phyloP scores from a whole-genome alignment of 331 rosid genomes.

The Erythrophleum ivorense region DNA sequence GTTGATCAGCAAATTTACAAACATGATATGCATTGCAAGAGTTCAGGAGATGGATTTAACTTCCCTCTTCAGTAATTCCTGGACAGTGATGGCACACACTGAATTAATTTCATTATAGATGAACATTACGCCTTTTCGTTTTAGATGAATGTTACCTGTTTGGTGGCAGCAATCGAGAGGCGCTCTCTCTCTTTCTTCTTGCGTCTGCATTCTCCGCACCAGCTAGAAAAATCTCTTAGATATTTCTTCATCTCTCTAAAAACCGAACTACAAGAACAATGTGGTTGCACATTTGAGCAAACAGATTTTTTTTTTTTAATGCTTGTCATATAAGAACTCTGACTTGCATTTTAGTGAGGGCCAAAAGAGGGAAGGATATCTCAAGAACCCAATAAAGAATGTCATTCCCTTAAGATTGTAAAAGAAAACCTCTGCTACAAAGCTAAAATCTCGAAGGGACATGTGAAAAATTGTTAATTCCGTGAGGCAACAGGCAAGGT shows the following conservation, averaged over 20 bases:
- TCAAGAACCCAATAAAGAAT: not conserved
- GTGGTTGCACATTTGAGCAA: not conserved
- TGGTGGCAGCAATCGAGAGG: slow-evolving; percentile 59
- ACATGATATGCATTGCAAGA: slow-evolving; percentile 37
- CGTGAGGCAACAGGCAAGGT: not conserved
- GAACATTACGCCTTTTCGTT: not conserved
- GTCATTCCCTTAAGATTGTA: slow-evolving; percentile 16
- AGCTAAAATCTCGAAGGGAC: not conserved
- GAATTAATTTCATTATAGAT: slow-evolving; percentile 24
- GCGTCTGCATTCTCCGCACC: slow-evolving; percentile 94
- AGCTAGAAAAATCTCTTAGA: slow-evolving; percentile 66
- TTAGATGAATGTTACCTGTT: slow-evolving; percentile 62
- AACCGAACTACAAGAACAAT: slow-evolving; percentile 63
- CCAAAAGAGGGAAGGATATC: not conserved
- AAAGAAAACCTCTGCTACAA: not conserved
- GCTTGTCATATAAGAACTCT: not conserved
- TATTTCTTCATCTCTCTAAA: slow-evolving; percentile 85
- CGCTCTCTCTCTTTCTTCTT: slow-evolving; percentile 73
- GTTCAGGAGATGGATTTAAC: slow-evolving; percentile 57
- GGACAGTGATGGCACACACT: slow-evolving; percentile 34
- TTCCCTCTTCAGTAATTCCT: slow-evolving; percentile 72
- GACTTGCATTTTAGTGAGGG: not conserved
- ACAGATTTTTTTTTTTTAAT: not conserved
- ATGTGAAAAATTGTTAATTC: not conserved
- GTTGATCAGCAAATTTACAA: slow-evolving; percentile 50